phyloP scores from a whole-genome alignment of 2,329 filamentous ascomycete genomes.

The Colletotrichum sp. region DNA sequence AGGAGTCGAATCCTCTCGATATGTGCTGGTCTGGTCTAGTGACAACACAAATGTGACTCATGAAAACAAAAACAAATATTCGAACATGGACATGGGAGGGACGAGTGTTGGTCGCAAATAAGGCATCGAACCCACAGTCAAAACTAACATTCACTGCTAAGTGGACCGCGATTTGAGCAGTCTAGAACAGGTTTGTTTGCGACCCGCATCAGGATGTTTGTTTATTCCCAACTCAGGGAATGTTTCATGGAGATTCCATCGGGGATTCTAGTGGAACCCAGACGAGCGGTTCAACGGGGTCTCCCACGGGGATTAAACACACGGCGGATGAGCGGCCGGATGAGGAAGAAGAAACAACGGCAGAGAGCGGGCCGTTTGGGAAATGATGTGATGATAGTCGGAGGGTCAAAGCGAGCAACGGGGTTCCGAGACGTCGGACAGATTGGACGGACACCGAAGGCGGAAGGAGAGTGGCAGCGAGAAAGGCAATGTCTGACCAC shows the following conservation, averaged over 20 bases:
- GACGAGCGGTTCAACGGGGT: not conserved
- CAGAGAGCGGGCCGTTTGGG: not conserved
- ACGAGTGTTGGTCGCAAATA: not conserved
- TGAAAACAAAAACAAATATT: not conserved
- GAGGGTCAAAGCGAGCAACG: not conserved
- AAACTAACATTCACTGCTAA: not conserved
- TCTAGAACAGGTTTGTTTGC: not conserved
- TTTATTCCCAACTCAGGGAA: not conserved
- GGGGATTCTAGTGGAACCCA: not conserved
- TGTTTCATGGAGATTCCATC: not conserved
- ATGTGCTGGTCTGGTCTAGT: not conserved
- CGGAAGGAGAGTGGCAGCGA: not conserved
- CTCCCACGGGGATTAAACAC: not conserved
- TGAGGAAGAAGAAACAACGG: not conserved
- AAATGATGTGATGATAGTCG: not conserved
- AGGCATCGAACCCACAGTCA: not conserved
- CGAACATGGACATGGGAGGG: not conserved
- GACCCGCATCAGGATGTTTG: not conserved
- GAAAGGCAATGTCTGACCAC: not conserved
- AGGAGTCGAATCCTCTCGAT: accelerated
- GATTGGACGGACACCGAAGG: not conserved
- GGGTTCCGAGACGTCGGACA: conserved; percentile 3
- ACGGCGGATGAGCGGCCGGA: not conserved
- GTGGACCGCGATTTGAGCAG: not conserved
- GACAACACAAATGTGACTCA: not conserved